Base-by-base conservation (phyloP, 2,329 filamentous ascomycete genomes). In the Aspergillus sp. region DNA sequence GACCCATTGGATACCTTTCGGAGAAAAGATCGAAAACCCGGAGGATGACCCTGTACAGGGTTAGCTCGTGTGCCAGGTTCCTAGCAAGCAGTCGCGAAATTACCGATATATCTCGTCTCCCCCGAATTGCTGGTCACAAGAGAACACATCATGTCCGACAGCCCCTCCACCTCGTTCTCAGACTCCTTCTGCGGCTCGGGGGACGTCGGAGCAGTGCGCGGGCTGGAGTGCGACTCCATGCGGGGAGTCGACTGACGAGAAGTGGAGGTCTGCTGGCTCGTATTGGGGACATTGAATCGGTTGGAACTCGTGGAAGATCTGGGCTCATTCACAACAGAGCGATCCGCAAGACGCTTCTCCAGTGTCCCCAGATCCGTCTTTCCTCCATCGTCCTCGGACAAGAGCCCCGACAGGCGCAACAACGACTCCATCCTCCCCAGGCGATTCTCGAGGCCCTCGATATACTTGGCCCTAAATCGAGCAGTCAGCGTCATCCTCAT, bases 61-160 rank as follows among this genome's bases (percentile, higher is more conserved):
- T n/a, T n/a, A n/a, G n/a, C n/a, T n/a, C n/a, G n/a, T n/a, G n/a
- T n/a, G n/a, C n/a, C n/a, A n/a, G n/a, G n/a, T n/a, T n/a, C n/a
- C n/a, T n/a, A n/a, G n/a, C n/a, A n/a, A n/a, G n/a, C n/a, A n/a
- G n/a, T n/a, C n/a, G n/a, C n/a, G n/a, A n/a, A n/a, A n/a, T 32
- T 70, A 88, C 86, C 91, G 47, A 96, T 93, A 55, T 94, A 98
- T 60, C 91, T 74, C 5, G 89, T 95, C 66, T 98, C 91, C 34
- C 91, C 91, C 41, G 78, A 82, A 48, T 89, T 86, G 54, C 94
- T 96, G 1, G 89, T 96, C 17, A 98, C 88, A 19, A 98, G 66
- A 2, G 88, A 95, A 60, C 89, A 96, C 91, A 98, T 96, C 82
- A 95, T 91, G 63, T 98, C 91, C 1, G 89, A 94, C 36, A 98